phyloP scores from a whole-genome alignment of 345 rosid genomes.

The Toxicodendron radicans region DNA sequence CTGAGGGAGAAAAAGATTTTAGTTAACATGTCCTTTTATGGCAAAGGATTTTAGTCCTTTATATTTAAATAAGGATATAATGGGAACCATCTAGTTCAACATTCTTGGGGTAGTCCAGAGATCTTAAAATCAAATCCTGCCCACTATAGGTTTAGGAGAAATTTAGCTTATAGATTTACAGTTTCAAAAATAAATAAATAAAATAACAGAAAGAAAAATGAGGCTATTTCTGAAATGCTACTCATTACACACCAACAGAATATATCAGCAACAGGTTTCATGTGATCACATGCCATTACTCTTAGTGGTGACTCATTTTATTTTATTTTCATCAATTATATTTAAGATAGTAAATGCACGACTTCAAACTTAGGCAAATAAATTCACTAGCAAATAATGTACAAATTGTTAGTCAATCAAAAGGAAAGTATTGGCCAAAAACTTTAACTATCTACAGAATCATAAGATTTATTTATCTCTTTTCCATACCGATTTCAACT shows the following conservation, averaged over 20 bases:
- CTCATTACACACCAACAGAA: not conserved
- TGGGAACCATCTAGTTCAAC: no score
- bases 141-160: no score
- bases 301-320: not conserved
- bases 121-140: no score
- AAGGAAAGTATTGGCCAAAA: not conserved
- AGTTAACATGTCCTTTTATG: not conserved
- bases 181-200: no score
- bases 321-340: not conserved
- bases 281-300: not conserved
- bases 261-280: constrained; percentile 1
- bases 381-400: not conserved
- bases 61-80: no score
- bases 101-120: no score
- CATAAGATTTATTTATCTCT: not conserved
- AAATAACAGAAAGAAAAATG: no score
- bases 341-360: not conserved
- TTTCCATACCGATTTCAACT: not conserved
- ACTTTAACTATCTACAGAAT: not conserved
- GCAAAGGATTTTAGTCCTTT: not conserved
- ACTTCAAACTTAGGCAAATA: not conserved
- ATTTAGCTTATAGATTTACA: no score
- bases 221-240: not conserved
- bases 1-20: not conserved
- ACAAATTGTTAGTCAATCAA: not conserved